A percentile compares a stretch with the other conserved stretches of the same genome.
Conservation (phyloP, 1,139 yeast genomes). For the Suhomyces choctaworum region DNA sequence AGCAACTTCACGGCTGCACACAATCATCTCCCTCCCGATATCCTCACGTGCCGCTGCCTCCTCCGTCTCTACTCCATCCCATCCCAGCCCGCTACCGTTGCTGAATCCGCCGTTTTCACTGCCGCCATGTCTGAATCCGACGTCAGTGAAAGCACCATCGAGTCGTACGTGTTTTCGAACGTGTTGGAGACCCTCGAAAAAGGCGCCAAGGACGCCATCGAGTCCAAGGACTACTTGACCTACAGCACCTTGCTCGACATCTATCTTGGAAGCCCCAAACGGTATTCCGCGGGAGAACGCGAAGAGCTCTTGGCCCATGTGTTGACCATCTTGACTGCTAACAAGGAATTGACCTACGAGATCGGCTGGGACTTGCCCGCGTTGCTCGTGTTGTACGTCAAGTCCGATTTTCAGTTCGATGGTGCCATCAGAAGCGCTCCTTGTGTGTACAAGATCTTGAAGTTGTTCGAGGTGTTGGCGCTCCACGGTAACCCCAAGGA, state of each 20-base stretch:
- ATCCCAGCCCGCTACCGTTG: not conserved
- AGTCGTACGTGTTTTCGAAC: slow-evolving; percentile 27
- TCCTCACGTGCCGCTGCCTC: too few relatives aligned
- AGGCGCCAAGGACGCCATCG: slow-evolving; percentile 42
- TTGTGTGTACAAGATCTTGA: slow-evolving; percentile 39
- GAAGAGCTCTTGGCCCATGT: slow-evolving; percentile 39
- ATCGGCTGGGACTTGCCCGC: slow-evolving; percentile 90
- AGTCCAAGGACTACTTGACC: slow-evolving; percentile 61
- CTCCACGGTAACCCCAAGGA: slow-evolving; percentile 77
- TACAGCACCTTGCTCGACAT: slow-evolving; percentile 72
- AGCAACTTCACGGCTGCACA: too few relatives aligned
- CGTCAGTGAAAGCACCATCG: slow-evolving; percentile 29
- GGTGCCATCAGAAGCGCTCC: slow-evolving; percentile 34
- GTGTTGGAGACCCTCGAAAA: slow-evolving; percentile 30
- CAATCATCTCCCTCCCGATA: too few relatives aligned
- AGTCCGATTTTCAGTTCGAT: slow-evolving; percentile 19
- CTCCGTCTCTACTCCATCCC: not conserved
- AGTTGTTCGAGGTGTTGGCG: slow-evolving; percentile 60
- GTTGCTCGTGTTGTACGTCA: slow-evolving; percentile 51
- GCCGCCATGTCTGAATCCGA: slow-evolving; percentile 16
- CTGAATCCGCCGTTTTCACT: not conserved
- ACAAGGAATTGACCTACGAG: slow-evolving; percentile 56
- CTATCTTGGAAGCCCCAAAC: slow-evolving; percentile 48
- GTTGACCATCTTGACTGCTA: slow-evolving; percentile 39
- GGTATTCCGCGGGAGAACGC: slow-evolving; percentile 52